Evolutionary conservation across 495 filamentous ascomycete genomes (phyloP), one percentile per base, ranked within the genome.

Genomic region (Aspergillus avenaceus): DNA sequence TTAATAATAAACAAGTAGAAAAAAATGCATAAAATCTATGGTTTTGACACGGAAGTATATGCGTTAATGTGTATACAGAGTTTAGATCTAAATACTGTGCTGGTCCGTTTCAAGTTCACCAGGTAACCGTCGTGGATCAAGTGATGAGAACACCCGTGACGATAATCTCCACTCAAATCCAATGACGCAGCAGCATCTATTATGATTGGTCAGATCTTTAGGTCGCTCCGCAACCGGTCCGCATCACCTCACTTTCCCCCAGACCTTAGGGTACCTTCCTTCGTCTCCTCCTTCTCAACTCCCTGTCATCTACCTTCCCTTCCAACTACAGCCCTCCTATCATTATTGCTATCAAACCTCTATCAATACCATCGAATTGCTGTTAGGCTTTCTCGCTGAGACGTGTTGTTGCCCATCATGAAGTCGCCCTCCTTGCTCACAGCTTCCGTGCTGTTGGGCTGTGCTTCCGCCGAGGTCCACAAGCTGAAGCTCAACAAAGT

Each of bases 401-500:
- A 1, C 9, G 28, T 18, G 34, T 27, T 47, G 45, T 50, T 28
- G 52, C 55, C 60, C 62, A 78, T 61, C 65, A 97, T 97, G 92
- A 97, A 95, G 82, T 78, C 82, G 59, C 71, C 84, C 71, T 74
- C 86, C 55, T 62, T 85, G 54, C 78, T 90, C 61, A 84, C 90
- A 74, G 81, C 84, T 59, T 85, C 85, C 56, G 74, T 82, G 82
- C 82, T 96, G 83, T 77, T 95, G 65, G 84, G 88, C 75, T 83
- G 85, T 69, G 84, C 86, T 59, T 79, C 86, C 64, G 91, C 87
- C 52, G 88, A 83, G 62, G 78, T 93, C 34, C 90, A 96, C 79
- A 92, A 88, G 79, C 81, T 96, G 78, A 95, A 95, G 79, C 84
- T 99, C 59, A 86, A 95, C 80, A 99, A 99, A 84, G 75, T 97